Base-by-base conservation (phyloP, 352 stramenopile species). In the Globisporangium echinulatum region DNA sequence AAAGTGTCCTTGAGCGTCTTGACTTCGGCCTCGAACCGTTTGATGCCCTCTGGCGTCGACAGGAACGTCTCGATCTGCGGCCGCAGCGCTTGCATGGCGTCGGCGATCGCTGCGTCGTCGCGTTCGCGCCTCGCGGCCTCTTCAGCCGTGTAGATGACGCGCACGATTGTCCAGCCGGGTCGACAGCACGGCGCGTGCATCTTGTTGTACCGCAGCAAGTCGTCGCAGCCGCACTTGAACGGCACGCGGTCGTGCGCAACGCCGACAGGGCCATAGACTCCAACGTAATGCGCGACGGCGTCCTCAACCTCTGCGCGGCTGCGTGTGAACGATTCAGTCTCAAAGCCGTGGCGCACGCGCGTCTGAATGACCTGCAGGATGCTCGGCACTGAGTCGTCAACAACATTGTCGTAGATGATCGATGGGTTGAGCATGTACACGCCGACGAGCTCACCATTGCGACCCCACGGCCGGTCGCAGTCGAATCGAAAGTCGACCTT, bases 401-500 rank as follows among this genome's bases (percentile, higher is more conserved):
- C 25, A 3, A 33, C 25, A 33, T 33, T 33, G 8, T 82, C 74
- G 48, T 76, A 90, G 15, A 90, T 58, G 36, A 83, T 55, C 5
- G 67, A 59, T 0, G 74, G 74, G 39, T 78, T 67, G 33, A 92
- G 46, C 49, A 72, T 75, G 44, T 72, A 90, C 11, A 88, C 77
- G 1, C 59, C 68, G 1, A 82, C 72, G 1, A 63, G 51, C 58
- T 92, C 79, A 4, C 71, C 78, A 7, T 67, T 44, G 17, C 75
- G 70, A 0, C 82, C 82, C 82, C 82, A 92, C n/a, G 82, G 82
- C 7, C 82, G 72, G 49, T 71, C 59, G 43, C 78, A 63, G 56
- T 92, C 80, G 67, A 74, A 92, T 0, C 82, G 69, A 40, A 92
- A 77, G 42, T 89, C 80, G 1, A 83, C 76, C 55, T 92, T 92